Percentiles rank a stretch among this genome's conserved stretches.
These are phyloP conservation scores for Yarrowia yakushimensis DNA, from an alignment of 805 yeast genomes.

Conservation along the genomic window DNA sequence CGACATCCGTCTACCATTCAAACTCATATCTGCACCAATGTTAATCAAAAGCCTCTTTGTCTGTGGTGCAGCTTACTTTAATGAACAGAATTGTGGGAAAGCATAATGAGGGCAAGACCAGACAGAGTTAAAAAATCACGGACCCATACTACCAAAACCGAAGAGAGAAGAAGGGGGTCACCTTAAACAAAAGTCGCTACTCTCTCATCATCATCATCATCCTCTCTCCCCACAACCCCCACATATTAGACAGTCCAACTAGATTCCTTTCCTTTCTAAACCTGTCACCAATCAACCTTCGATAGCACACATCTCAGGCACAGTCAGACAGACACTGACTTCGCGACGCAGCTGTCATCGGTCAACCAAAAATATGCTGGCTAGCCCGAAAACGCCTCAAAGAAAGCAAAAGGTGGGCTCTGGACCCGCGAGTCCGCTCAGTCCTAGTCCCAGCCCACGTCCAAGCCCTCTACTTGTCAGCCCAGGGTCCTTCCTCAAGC, in stretches of 20 bases:
- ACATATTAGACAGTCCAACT: not conserved
- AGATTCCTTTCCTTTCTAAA: not conserved
- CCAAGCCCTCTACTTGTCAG: slow-evolving; percentile 6
- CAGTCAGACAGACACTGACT: not conserved
- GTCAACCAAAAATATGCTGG: slow-evolving; percentile 7
- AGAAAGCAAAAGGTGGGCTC: not conserved
- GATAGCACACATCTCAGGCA: not conserved
- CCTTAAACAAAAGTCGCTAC: not conserved
- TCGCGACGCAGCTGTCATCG: not conserved
- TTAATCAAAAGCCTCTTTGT: not conserved
- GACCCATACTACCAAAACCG: not conserved
- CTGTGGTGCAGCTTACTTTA: not conserved
- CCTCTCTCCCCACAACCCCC: not conserved
- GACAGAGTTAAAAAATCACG: slow-evolving; percentile 7
- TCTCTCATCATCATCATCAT: not conserved
- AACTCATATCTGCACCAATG: not conserved
- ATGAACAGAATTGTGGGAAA: slow-evolving; percentile 4
- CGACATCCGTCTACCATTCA: not conserved
- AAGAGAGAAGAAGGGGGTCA: not conserved
- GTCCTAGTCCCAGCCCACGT: slow-evolving; percentile 2
- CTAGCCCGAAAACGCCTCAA: slow-evolving; percentile 5
- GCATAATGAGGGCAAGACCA: not conserved
- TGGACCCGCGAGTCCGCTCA: slow-evolving; percentile 8
- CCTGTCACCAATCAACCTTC: not conserved
- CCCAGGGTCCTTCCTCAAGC: slow-evolving; percentile 10